Base-by-base conservation (phyloP, 768 basidiomycete genomes). In the Pseudohyphozyma bogoriensis region DNA sequence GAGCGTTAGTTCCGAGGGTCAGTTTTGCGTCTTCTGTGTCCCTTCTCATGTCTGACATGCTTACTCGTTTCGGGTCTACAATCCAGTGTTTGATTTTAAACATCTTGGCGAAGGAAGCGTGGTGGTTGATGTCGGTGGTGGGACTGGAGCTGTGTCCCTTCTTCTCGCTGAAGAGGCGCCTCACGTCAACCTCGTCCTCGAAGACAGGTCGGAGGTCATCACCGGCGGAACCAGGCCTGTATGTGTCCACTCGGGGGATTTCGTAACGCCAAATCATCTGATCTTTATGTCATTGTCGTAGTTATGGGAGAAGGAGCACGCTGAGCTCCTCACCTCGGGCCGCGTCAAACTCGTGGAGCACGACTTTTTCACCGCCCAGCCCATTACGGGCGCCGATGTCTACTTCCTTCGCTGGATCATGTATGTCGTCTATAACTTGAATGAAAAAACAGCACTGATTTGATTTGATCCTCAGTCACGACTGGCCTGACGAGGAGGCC, bases 311-410 rank as follows among this genome's bases (percentile, higher is more conserved):
- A 29, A 29, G 29, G 39, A 52, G 11, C 36, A 31, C 10, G 51
- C 56, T 1, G 13, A 52, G 31, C 51, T 39, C 12, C 26, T 62
- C 37, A 32, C 45, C 36, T 54, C 51, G 3, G 56, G 56, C 7
- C 50, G 37, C 9, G n/a, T 57, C 31, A 6, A 49, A n/a, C 36
- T 62, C 11, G 6, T 57, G 2, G 84, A 78, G 2, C 86, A 88
- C 67, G 85, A 87, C 73, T 88, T 87, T 70, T 87, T 88, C 71
- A 79, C 77, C 6, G 79, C 81, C 0, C 86, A 88, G 68, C 73
- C 74, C 1, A 55, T 71, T 16, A 68, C 58, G 67, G 79, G 55
- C 77, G 84, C 60, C 7, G 79, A 84, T 0, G 81, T 86, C 10
- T 89, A 83, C 69, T 76, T 87, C 37, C 75, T 87, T 33, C 81